A percentile compares a stretch with the other conserved stretches of the same genome.
Evolutionary conservation across 371 early-diverging fungal genomes (phyloP).

Genomic region (Mucor racemosus): DNA sequence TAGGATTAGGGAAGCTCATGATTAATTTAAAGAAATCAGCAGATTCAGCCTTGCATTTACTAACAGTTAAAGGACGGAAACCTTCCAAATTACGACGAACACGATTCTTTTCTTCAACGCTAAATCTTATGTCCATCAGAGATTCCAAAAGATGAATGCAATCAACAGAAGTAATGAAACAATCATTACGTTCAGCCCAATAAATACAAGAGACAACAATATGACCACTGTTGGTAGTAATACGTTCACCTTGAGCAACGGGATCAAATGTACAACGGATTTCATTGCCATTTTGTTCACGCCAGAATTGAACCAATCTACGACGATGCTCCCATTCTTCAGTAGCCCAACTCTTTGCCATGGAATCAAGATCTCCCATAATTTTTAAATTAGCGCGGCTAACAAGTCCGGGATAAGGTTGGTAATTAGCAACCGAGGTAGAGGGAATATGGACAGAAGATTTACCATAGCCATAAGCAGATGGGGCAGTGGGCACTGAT

Average conservation of each 20-base stretch:
- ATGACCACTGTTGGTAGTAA: slow-evolving; percentile 16
- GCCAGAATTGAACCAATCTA: slow-evolving; percentile 75
- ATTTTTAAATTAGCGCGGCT: slow-evolving; percentile 70
- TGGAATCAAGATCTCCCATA: slow-evolving; percentile 60
- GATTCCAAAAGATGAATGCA: slow-evolving; percentile 79
- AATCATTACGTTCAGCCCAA: slow-evolving; percentile 77
- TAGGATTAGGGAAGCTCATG: slow-evolving; percentile 85
- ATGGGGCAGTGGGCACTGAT: neutral
- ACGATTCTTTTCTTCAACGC: slow-evolving; percentile 85
- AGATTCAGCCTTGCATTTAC: slow-evolving; percentile 75
- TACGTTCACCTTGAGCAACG: slow-evolving; percentile 34
- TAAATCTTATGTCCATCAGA: slow-evolving; percentile 75
- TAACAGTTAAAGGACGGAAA: slow-evolving; percentile 79
- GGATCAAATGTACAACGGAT: slow-evolving; percentile 69
- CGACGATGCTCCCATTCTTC: slow-evolving; percentile 68
- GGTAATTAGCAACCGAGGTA: slow-evolving; percentile 41
- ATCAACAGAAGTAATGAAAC: slow-evolving; percentile 81
- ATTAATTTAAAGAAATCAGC: slow-evolving; percentile 80
- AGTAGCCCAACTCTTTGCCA: slow-evolving; percentile 54
- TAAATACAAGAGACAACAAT: slow-evolving; percentile 76
- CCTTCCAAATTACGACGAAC: slow-evolving; percentile 85
- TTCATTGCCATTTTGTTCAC: slow-evolving; percentile 54
- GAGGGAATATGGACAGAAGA: slow-evolving; percentile 17
- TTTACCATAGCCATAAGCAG: slow-evolving; percentile 13
- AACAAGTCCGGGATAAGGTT: slow-evolving; percentile 59